Conservation (phyloP, 2,329 filamentous ascomycete species). For the Aspergillus costaricaensis region DNA sequence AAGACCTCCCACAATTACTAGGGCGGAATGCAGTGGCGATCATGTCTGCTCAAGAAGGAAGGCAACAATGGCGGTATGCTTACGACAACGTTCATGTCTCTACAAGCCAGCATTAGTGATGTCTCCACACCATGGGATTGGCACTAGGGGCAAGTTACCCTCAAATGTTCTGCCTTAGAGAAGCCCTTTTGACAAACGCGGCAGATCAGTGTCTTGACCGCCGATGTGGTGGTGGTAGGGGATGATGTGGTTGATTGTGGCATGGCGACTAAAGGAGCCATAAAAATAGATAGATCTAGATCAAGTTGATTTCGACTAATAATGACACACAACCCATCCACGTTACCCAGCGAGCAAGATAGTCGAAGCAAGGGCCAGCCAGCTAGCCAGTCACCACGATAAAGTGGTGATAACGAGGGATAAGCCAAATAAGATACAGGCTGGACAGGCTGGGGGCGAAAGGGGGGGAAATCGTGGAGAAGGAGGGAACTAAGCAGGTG, state of each 20-base stretch:
- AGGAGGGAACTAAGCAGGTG: slow-evolving; percentile 9
- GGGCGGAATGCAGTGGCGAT: slow-evolving; percentile 8
- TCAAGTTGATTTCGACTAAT: neutral
- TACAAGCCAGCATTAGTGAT: slow-evolving; percentile 23
- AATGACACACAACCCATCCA: neutral
- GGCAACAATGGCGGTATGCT: slow-evolving; percentile 19
- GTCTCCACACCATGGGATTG: slow-evolving; percentile 15
- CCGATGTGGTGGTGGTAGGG: slow-evolving; percentile 11
- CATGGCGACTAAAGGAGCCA: slow-evolving; percentile 8
- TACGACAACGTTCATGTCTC: slow-evolving; percentile 50
- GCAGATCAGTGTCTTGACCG: slow-evolving; percentile 38
- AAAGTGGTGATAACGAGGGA: neutral
- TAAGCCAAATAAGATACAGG: neutral
- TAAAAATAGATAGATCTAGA: slow-evolving; percentile 3
- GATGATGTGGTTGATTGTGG: slow-evolving; percentile 13
- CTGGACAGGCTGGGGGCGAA: neutral
- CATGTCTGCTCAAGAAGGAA: neutral
- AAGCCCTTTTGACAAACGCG: slow-evolving; percentile 45
- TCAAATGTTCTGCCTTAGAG: slow-evolving; percentile 46
- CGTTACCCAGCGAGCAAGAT: neutral
- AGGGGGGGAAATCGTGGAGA: slow-evolving; percentile 8
- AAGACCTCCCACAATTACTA: neutral
- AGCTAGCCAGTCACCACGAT: neutral
- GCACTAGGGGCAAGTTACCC: slow-evolving; percentile 29
- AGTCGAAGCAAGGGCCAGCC: neutral